Base-by-base conservation (phyloP, 2,329 filamentous ascomycete species). In the Diaporthe nobilis region DNA sequence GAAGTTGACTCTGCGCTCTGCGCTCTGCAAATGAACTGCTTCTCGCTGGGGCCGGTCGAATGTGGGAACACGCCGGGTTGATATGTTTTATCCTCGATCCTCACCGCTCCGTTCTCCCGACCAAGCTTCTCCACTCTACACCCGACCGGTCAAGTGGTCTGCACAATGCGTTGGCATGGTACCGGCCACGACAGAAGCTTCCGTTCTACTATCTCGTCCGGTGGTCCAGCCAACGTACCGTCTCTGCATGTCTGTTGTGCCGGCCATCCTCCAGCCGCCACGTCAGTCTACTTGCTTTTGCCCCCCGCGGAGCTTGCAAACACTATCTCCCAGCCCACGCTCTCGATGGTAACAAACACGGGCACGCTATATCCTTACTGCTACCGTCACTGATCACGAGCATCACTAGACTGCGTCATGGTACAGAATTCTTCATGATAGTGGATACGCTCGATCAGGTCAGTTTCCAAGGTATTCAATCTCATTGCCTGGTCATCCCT, bases 111-210 rank as follows among this genome's bases (percentile, higher is more conserved):
- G 53, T 31, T 60, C 34, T 70, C 34, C 71, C 49, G 55, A 37
- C 76, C 60, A 70, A 61, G 57, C 8, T 75, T 75, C 76, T 73
- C 76, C 74, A 73, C 76, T 57, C 70, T 42, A 67, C 53, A 65
- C 34, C 70, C 75, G 61, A 74, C 65, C 75, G 65, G 65, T 70
- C 65, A 39, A 70, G 47, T 55, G 39, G 31, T 42, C 73, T 77
- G 76, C 76, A 77, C 63, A 77, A 63, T 77, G 76, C 71, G 76
- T 25, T 77, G 76, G 76, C 76, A 75, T 75, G 57, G 72, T 76
- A 71, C 65, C 65, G 65, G n/a, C 61, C 73, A 77, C 76, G 70
- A 73, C 76, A 75, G 57, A 65, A 71, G 58, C 72, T 75, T 73
- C 63, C 63, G 47, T 70, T 55, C 58, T 67, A 71, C 70, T 44